A percentile compares a stretch with the other conserved stretches of the same genome.
These are phyloP conservation scores for Cutaneotrichosporon sp. DNA, from an alignment of 1,284 basidiomycete species.

Conservation along the genomic window DNA sequence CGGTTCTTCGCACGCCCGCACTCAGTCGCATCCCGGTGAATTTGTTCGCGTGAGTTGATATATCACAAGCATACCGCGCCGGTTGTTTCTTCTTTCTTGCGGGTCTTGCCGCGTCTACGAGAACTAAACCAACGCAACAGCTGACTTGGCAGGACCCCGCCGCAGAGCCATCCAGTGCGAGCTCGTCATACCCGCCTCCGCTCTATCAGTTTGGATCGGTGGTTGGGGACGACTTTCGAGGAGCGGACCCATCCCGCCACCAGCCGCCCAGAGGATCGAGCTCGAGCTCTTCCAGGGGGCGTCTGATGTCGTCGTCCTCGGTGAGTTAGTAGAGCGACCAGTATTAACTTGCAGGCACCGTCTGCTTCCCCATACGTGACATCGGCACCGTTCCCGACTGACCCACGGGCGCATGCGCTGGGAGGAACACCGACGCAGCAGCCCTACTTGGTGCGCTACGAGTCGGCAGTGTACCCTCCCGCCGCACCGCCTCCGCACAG, in stretches of 20 bases:
- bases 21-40: conserved; percentile 28
- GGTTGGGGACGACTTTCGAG: conserved; percentile 16
- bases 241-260: conserved; percentile 12
- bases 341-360: conserved; percentile 33
- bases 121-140: neutral
- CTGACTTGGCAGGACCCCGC: conserved; percentile 18
- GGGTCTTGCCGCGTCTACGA: neutral
- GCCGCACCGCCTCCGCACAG: conserved; percentile 27
- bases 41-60: conserved; percentile 23
- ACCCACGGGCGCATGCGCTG: conserved; percentile 36
- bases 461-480: conserved; percentile 34
- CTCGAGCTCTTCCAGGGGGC: conserved; percentile 27
- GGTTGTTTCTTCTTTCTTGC: neutral
- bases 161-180: conserved; percentile 17
- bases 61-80: neutral
- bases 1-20: conserved; percentile 23
- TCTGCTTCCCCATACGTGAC: conserved; percentile 42
- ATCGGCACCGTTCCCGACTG: conserved; percentile 38
- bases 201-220: conserved; percentile 28
- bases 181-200: conserved; percentile 23
- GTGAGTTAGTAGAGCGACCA: conserved; percentile 21
- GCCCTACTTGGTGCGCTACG: conserved; percentile 35
- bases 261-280: conserved; percentile 14
- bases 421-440: conserved; percentile 18
- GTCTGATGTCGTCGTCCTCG: conserved; percentile 39